Evolutionary conservation across 345 rosid genomes (phyloP).

Genomic region (Limnanthes douglasii): DNA sequence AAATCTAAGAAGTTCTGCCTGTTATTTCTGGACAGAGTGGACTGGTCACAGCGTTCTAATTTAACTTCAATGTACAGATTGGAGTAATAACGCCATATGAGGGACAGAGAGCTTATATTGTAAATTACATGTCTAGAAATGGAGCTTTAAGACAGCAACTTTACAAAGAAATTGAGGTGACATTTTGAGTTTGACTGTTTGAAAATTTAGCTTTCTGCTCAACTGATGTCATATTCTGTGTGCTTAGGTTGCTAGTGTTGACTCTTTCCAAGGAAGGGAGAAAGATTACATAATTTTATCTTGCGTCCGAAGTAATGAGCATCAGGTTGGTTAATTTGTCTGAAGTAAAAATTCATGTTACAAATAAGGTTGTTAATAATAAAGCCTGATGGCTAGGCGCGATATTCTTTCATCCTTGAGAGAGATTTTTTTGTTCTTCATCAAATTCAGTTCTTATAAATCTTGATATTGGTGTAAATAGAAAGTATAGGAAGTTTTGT

Average conservation of each 20-base stretch:
- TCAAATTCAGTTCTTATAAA: too few relatives aligned
- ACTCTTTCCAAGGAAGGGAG: slow-evolving; percentile 99
- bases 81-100: slow-evolving; percentile 98
- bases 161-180: slow-evolving; percentile 98
- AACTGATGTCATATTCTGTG: slow-evolving; percentile 6
- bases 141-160: slow-evolving; percentile 97
- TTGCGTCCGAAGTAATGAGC: slow-evolving; percentile 98
- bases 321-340: slow-evolving; percentile 97
- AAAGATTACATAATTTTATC: slow-evolving; percentile 97
- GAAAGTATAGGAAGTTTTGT: too few relatives aligned
- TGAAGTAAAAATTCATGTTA: too few relatives aligned
- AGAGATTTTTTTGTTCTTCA: too few relatives aligned
- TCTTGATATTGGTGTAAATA: too few relatives aligned
- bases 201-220: slow-evolving; percentile 1
- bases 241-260: slow-evolving; percentile 69
- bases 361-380: too few relatives aligned
- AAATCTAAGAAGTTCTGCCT: neutral
- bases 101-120: slow-evolving; percentile 98
- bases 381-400: too few relatives aligned
- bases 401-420: too few relatives aligned
- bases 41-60: neutral
- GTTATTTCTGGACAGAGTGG: neutral
- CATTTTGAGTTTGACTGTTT: neutral
- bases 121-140: slow-evolving; percentile 95
- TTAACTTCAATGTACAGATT: slow-evolving; percentile 31